These are phyloP conservation scores for Suillus bovinus DNA, from an alignment of 768 basidiomycete genomes.

Conservation along the genomic window DNA sequence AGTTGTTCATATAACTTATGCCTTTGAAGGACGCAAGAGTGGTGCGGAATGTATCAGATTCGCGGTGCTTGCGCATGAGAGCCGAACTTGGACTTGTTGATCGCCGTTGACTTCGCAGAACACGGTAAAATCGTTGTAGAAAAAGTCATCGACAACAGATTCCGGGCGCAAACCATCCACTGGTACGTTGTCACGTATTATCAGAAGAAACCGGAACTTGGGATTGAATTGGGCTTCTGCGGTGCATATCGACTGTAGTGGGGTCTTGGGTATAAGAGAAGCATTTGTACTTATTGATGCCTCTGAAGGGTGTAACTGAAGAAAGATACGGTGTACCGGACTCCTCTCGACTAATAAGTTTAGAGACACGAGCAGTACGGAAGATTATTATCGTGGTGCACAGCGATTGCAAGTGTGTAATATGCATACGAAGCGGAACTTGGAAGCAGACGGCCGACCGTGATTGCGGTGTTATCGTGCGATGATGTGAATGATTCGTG, in stretches of 20 bases:
- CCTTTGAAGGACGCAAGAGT: background rate
- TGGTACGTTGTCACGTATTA: background rate
- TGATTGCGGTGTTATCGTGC: background rate
- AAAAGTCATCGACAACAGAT: background rate
- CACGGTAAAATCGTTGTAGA: background rate
- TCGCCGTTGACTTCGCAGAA: background rate
- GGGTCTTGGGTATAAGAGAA: background rate
- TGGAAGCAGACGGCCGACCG: background rate
- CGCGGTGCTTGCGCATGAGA: background rate
- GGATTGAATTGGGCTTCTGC: background rate
- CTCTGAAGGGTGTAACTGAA: background rate
- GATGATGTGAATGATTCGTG: background rate
- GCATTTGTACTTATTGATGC: background rate
- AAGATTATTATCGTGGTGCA: background rate
- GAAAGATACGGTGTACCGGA: background rate
- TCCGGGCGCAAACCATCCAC: background rate
- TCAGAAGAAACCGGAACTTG: slow-evolving; percentile 3
- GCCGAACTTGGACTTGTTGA: background rate
- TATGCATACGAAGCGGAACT: background rate
- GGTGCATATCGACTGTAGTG: slow-evolving; percentile 3
- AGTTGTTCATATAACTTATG: slow-evolving; percentile 1
- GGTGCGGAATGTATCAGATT: background rate
- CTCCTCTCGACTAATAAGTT: background rate
- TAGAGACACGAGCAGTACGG: background rate
- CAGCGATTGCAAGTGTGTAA: background rate